phyloP scores from a whole-genome alignment of 2,329 filamentous ascomycete genomes.

The Corniculantispora saksenae region DNA sequence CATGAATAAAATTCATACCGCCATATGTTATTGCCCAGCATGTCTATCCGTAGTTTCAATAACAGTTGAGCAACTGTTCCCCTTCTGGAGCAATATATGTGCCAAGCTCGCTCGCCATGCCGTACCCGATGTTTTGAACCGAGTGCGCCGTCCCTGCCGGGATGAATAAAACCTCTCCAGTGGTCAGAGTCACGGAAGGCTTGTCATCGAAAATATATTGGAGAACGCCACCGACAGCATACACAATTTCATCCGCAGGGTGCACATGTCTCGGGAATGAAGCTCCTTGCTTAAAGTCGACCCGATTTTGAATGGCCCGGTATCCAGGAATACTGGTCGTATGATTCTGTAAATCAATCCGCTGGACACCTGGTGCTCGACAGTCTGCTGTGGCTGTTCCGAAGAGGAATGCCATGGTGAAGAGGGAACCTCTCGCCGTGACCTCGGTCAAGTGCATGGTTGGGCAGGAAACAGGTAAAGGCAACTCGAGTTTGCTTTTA shows the following conservation, averaged over 20 bases:
- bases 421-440: not conserved
- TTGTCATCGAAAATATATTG: not conserved
- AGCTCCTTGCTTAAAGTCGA: not conserved
- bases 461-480: not conserved
- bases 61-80: not conserved
- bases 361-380: not conserved
- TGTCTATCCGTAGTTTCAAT: not conserved
- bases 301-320: not conserved
- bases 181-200: not conserved
- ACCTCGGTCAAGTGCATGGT: not conserved
- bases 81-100: not conserved
- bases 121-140: not conserved
- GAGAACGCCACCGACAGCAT: not conserved
- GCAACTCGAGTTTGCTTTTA: not conserved
- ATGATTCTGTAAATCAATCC: not conserved
- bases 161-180: not conserved
- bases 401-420: not conserved
- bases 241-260: not conserved
- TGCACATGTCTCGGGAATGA: not conserved
- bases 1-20: too few species aligned
- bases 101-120: not conserved
- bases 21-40: not conserved
- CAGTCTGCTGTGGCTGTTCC: not conserved
- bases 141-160: not conserved
- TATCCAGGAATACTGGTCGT: not conserved